A percentile compares a stretch with the other conserved stretches of the same genome.
Evolutionary conservation across 306 rosid species (phyloP).

Genomic region (Prunus salicina): DNA sequence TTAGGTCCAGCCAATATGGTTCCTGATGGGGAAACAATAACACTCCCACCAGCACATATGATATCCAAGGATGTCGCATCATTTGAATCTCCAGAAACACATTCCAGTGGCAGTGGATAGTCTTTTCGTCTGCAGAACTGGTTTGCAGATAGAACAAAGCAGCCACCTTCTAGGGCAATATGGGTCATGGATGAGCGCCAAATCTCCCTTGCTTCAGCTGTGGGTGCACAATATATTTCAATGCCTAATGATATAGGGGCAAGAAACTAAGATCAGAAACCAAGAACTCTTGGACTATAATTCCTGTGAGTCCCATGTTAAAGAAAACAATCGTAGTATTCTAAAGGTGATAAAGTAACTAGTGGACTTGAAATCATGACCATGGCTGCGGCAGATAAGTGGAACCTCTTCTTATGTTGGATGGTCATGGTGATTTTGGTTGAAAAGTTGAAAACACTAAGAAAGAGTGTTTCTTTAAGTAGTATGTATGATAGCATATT

Average conservation of each 20-base stretch:
- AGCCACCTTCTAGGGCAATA: conserved; percentile 79
- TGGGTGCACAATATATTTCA: conserved; percentile 87
- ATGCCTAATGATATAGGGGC: conserved; percentile 36
- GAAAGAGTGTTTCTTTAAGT: too few species aligned
- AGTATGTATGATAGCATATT: background rate
- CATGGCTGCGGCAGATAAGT: background rate
- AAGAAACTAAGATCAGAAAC: background rate
- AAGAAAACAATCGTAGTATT: background rate
- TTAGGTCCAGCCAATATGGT: conserved; percentile 79
- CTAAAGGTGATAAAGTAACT: background rate
- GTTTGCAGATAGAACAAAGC: conserved; percentile 77
- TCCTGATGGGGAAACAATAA: conserved; percentile 78
- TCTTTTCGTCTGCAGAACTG: conserved; percentile 74
- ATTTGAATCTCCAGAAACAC: conserved; percentile 48
- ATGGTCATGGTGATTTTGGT: background rate
- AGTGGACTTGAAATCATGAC: background rate
- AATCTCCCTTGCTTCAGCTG: conserved; percentile 61
- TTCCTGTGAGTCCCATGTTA: background rate
- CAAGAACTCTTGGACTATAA: too few species aligned
- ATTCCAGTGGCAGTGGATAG: conserved; percentile 67
- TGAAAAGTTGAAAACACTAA: conserved; percentile 6
- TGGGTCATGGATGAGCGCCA: conserved; percentile 84
- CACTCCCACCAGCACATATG: conserved; percentile 79
- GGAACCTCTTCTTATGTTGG: background rate
- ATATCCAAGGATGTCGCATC: conserved; percentile 28